Percentiles rank a stretch among this genome's conserved stretches.
phyloP scores from a whole-genome alignment of 1,284 basidiomycete species.

The Cutaneotrichosporon spelunceum region DNA sequence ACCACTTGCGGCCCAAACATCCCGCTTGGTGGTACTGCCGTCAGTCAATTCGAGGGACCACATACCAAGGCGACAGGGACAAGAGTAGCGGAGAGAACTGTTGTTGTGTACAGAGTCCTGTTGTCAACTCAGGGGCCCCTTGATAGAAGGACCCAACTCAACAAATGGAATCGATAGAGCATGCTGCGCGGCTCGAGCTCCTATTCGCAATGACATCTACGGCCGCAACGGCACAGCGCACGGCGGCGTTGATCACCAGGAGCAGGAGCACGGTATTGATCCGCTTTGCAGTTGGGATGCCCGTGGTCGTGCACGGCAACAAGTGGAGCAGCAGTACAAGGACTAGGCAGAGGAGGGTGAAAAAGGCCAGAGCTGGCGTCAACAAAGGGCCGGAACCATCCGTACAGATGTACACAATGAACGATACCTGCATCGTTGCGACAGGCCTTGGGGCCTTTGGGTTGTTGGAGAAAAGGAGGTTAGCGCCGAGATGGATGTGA shows the following conservation, averaged over 20 bases:
- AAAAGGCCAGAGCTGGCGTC: background rate
- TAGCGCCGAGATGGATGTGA: background rate
- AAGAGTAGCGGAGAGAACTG: background rate
- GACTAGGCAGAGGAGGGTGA: background rate
- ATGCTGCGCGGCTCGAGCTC: background rate
- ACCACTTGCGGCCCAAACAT: background rate
- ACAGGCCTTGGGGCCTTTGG: background rate
- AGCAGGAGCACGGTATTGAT: background rate
- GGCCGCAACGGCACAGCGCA: background rate
- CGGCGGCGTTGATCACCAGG: background rate
- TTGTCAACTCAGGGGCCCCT: background rate
- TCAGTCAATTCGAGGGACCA: background rate
- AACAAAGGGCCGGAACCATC: background rate
- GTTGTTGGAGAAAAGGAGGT: background rate
- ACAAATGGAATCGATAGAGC: constrained; percentile 1
- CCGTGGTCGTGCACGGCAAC: background rate
- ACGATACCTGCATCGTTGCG: background rate
- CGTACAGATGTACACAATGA: constrained; percentile 1
- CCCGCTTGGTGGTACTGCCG: background rate
- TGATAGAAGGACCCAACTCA: background rate
- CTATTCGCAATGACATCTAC: background rate
- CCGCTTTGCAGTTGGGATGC: background rate
- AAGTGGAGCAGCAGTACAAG: background rate
- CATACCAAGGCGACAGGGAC: background rate
- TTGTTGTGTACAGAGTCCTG: constrained; percentile 3